These are phyloP conservation scores for Dissophora globulifera DNA, from an alignment of 192 early-diverging fungal genomes.

Conservation along the genomic window DNA sequence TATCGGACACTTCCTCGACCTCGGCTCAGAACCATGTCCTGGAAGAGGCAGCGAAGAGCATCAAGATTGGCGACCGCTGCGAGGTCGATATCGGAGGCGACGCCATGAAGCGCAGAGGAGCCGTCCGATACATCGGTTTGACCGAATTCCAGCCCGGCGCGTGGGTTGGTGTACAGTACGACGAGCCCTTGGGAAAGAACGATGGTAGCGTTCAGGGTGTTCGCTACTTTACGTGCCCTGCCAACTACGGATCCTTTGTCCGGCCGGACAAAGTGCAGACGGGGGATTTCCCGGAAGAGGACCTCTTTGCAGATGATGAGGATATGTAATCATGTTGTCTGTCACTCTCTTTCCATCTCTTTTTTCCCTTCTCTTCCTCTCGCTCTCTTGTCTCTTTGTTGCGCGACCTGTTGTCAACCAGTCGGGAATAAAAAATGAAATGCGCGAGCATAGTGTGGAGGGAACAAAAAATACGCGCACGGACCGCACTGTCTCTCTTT, in stretches of 20 bases:
- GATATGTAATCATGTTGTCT: too few species aligned
- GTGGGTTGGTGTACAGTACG: constrained; percentile 96
- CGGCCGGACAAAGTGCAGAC: constrained; percentile 88
- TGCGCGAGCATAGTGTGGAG: too few species aligned
- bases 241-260: constrained; percentile 88
- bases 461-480: too few species aligned
- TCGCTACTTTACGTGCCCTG: constrained; percentile 79
- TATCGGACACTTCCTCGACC: constrained; percentile 51
- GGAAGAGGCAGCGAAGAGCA: constrained; percentile 70
- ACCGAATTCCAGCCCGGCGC: constrained; percentile 84
- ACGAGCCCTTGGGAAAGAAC: constrained; percentile 97
- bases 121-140: constrained; percentile 78
- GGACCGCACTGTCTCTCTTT: too few species aligned
- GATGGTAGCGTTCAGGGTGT: constrained; percentile 85
- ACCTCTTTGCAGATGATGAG: constrained; percentile 78
- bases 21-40: constrained; percentile 57
- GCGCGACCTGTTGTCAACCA: too few species aligned
- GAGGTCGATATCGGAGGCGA: constrained; percentile 73
- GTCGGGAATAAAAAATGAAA: too few species aligned
- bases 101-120: constrained; percentile 64
- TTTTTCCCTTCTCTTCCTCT: too few species aligned
- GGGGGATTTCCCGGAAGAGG: constrained; percentile 95
- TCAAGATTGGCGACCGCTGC: constrained; percentile 85
- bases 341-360: too few species aligned
- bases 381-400: too few species aligned